Evolutionary conservation across 805 yeast genomes (phyloP).

Genomic region (Candida multigemmis): DNA sequence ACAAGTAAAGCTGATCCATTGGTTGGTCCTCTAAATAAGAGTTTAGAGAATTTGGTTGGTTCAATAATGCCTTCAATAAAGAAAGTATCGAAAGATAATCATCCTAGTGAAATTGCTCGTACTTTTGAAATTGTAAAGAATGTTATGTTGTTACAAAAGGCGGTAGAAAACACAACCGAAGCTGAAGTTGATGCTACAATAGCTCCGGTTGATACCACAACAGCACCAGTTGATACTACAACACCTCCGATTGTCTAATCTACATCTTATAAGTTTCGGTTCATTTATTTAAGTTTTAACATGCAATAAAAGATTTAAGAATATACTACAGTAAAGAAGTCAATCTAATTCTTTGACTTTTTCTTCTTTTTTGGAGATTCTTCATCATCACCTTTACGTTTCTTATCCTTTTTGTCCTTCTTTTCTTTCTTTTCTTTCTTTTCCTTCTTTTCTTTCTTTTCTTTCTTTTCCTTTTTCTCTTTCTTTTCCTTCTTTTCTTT

Average conservation of each 20-base stretch:
- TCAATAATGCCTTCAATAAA: constrained; percentile 37
- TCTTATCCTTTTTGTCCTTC: constrained; percentile 21
- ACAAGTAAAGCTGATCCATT: constrained; percentile 57
- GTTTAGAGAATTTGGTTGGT: constrained; percentile 36
- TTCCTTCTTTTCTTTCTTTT: constrained; percentile 21
- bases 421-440: constrained; percentile 22
- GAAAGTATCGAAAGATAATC: constrained; percentile 31
- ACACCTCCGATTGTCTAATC: background rate
- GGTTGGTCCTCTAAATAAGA: constrained; percentile 51
- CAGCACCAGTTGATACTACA: background rate
- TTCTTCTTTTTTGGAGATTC: constrained; percentile 33
- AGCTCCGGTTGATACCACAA: background rate
- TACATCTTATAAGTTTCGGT: background rate
- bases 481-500: constrained; percentile 15
- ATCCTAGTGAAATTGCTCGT: constrained; percentile 50
- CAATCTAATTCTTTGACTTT: constrained; percentile 40
- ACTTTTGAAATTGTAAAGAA: constrained; percentile 33
- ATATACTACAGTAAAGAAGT: constrained; percentile 3
- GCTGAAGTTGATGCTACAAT: background rate
- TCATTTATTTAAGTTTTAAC: constrained; percentile 6
- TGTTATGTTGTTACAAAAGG: constrained; percentile 20
- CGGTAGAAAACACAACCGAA: background rate
- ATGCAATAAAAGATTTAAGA: constrained; percentile 12
- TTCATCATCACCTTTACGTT: constrained; percentile 20
- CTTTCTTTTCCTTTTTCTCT: constrained; percentile 17